phyloP scores from a whole-genome alignment of 306 rosid genomes.

The Prinsepia uniflora region DNA sequence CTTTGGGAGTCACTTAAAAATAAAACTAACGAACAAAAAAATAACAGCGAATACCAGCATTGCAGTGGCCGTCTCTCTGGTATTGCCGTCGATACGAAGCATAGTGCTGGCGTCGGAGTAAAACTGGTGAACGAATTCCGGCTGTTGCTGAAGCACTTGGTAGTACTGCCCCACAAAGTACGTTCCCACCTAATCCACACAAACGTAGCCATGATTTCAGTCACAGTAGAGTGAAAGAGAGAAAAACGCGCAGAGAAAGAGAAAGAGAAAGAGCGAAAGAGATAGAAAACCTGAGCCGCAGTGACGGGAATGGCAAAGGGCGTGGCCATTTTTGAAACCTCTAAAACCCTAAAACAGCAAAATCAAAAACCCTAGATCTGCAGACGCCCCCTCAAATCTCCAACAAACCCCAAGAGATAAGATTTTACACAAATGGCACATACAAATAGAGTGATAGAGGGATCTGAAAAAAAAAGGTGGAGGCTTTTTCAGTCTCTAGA shows the following conservation, averaged over 20 bases:
- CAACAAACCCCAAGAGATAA: slow-evolving; percentile 24
- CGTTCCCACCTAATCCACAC: slow-evolving; percentile 65
- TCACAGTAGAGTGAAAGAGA: neutral
- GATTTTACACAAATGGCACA: slow-evolving; percentile 17
- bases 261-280: neutral
- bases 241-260: neutral
- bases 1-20: neutral
- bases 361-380: slow-evolving; percentile 47
- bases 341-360: slow-evolving; percentile 51
- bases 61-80: slow-evolving; percentile 67
- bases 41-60: slow-evolving; percentile 56
- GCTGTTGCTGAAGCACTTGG: slow-evolving; percentile 88
- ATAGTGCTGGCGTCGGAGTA: slow-evolving; percentile 90
- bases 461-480: slow-evolving; percentile 24
- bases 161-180: slow-evolving; percentile 96
- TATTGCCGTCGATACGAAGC: slow-evolving; percentile 73
- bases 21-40: neutral
- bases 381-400: slow-evolving; percentile 38
- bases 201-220: slow-evolving; percentile 2
- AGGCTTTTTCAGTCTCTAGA: slow-evolving; percentile 4
- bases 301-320: slow-evolving; percentile 73
- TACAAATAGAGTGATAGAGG: slow-evolving; percentile 4
- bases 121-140: slow-evolving; percentile 82
- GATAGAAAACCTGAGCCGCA: slow-evolving; percentile 73
- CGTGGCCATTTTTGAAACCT: slow-evolving; percentile 62